Conservation (phyloP, 345 rosid genomes). For the Dimocarpus longan region DNA sequence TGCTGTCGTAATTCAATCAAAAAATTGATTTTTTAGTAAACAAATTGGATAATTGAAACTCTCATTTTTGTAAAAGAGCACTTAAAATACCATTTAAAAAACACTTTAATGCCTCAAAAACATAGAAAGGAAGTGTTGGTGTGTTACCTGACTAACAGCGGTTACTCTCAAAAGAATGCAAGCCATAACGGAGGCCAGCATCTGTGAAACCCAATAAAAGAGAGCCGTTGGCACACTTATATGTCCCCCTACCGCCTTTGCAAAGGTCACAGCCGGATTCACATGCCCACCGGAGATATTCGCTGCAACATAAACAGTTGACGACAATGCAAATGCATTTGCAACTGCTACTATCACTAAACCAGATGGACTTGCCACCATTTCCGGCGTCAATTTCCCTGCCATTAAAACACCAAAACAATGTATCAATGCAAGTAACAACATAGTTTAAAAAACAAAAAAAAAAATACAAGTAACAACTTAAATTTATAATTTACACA, state of each 20-base stretch:
- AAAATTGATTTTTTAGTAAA: background rate
- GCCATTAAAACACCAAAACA: conserved; percentile 2
- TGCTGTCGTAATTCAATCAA: too few species aligned
- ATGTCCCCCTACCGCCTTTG: conserved; percentile 79
- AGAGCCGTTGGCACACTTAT: conserved; percentile 73
- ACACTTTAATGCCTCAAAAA: background rate
- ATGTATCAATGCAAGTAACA: too few species aligned
- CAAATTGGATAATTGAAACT: background rate
- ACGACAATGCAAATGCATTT: conserved; percentile 68
- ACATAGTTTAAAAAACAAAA: too few species aligned
- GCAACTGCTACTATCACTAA: conserved; percentile 65
- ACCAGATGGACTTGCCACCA: conserved; percentile 55
- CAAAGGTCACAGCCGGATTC: conserved; percentile 92
- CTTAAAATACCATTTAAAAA: too few species aligned
- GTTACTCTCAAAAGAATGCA: conserved; percentile 65
- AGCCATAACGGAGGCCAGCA: conserved; percentile 85
- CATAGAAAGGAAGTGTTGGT: background rate
- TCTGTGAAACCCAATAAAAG: conserved; percentile 82
- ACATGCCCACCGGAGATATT: conserved; percentile 84
- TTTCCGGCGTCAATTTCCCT: conserved; percentile 74
- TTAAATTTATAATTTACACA: too few species aligned
- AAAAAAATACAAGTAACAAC: too few species aligned
- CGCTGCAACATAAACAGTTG: conserved; percentile 62
- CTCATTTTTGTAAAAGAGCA: too few species aligned
- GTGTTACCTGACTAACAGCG: conserved; percentile 56